These are phyloP conservation scores for Carpinus viminea DNA, from an alignment of 306 rosid species.

Conservation along the genomic window DNA sequence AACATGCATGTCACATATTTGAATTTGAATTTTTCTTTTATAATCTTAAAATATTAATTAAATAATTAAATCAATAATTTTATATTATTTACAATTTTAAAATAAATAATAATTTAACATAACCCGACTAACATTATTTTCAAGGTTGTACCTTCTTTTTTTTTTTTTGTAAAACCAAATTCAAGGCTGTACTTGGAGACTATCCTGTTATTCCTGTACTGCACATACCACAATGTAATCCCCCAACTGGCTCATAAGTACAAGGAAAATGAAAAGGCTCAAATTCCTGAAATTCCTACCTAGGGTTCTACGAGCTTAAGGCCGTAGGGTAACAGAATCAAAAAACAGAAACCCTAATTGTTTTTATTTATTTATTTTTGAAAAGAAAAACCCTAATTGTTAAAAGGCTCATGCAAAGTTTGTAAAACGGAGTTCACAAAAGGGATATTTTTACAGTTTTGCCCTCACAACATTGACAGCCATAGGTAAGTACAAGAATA, in stretches of 20 bases:
- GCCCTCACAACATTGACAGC: constrained; percentile 28
- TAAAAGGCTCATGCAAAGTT: too few species aligned
- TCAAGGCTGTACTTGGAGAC: constrained; percentile 13
- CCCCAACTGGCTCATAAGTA: constrained; percentile 23
- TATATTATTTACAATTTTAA: too few species aligned
- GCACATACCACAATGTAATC: constrained; percentile 17
- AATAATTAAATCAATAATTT: too few species aligned
- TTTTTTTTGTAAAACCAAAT: too few species aligned
- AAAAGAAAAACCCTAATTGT: too few species aligned
- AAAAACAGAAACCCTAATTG: constrained; percentile 48
- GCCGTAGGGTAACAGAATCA: constrained; percentile 29
- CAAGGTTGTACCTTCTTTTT: constrained; percentile 13
- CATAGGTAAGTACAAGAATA: constrained; percentile 40
- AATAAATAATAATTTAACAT: too few species aligned
- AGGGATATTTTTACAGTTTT: constrained; percentile 33
- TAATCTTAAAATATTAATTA: too few species aligned
- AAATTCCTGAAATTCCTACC: constrained; percentile 33
- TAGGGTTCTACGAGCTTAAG: constrained; percentile 30
- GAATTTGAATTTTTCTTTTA: too few species aligned
- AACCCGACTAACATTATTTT: not conserved
- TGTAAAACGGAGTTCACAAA: constrained; percentile 5
- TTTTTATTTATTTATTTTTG: too few species aligned
- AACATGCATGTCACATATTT: too few species aligned
- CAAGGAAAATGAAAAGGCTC: constrained; percentile 23
- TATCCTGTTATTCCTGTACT: constrained; percentile 15